A percentile compares a stretch with the other conserved stretches of the same genome.
phyloP scores from a whole-genome alignment of 371 early-diverging fungal species.

The Sporodiniella umbellata region DNA sequence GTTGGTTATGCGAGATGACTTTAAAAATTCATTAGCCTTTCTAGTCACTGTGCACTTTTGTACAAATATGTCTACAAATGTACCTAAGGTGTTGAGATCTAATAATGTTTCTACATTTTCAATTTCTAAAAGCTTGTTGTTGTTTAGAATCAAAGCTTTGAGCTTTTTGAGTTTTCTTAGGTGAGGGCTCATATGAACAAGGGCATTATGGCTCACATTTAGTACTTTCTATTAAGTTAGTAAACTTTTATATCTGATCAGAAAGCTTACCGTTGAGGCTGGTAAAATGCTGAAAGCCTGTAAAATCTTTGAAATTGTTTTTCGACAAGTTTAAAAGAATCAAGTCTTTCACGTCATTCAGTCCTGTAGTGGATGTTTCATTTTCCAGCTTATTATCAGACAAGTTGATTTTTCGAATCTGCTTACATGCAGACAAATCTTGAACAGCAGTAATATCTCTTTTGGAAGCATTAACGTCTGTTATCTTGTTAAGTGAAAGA shows the following conservation, averaged over 20 bases:
- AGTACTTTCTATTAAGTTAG: constrained; percentile 45
- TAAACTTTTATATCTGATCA: too few relatives aligned
- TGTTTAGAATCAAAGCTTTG: constrained; percentile 81
- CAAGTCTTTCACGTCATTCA: constrained; percentile 52
- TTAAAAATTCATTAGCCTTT: background rate
- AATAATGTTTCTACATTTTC: constrained; percentile 59
- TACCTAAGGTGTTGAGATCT: constrained; percentile 73
- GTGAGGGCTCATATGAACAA: constrained; percentile 61
- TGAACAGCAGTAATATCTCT: constrained; percentile 64
- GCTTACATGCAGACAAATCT: constrained; percentile 64
- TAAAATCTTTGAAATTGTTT: constrained; percentile 62
- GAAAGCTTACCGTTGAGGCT: constrained; percentile 58
- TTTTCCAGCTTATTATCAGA: constrained; percentile 60
- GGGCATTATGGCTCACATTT: constrained; percentile 72
- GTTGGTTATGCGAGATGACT: constrained; percentile 80
- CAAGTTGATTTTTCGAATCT: constrained; percentile 69
- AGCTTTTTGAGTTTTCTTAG: constrained; percentile 57
- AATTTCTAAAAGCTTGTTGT: constrained; percentile 67
- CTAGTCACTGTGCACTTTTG: too few relatives aligned
- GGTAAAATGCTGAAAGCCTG: constrained; percentile 57
- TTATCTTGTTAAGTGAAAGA: constrained; percentile 39
- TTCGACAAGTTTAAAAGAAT: constrained; percentile 65
- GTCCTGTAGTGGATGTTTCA: constrained; percentile 50
- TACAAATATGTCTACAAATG: too few relatives aligned
- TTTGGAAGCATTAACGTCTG: constrained; percentile 47